Conservation (phyloP, 805 yeast genomes). For the Saturnispora besseyi region DNA sequence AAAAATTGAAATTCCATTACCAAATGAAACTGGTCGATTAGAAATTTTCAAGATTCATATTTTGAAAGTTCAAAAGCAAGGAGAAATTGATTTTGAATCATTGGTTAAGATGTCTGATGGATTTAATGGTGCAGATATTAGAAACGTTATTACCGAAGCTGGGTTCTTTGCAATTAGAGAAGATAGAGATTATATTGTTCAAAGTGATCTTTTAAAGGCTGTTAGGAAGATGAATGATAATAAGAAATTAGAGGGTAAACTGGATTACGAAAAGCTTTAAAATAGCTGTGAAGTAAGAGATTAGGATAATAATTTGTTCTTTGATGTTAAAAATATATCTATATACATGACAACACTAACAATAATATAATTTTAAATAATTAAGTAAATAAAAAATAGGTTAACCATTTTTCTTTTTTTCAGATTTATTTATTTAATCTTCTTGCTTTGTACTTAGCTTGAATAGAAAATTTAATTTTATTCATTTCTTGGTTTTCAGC, state of each 20-base stretch:
- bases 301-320: background rate
- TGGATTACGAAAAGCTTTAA: slow-evolving; percentile 88
- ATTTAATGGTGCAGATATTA: slow-evolving; percentile 97
- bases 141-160: slow-evolving; percentile 92
- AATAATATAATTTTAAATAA: background rate
- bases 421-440: slow-evolving; percentile 10
- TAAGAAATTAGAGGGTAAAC: slow-evolving; percentile 92
- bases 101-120: slow-evolving; percentile 82
- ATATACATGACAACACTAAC: background rate
- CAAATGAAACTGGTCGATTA: slow-evolving; percentile 85
- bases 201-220: slow-evolving; percentile 94
- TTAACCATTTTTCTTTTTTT: background rate
- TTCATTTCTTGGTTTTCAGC: slow-evolving; percentile 21
- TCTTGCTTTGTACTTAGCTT: slow-evolving; percentile 17
- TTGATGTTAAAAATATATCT: background rate
- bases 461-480: slow-evolving; percentile 12
- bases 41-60: slow-evolving; percentile 93
- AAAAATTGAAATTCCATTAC: slow-evolving; percentile 90
- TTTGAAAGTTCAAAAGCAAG: slow-evolving; percentile 76
- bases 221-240: slow-evolving; percentile 95
- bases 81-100: slow-evolving; percentile 75
- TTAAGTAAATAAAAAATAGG: background rate
- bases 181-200: slow-evolving; percentile 90
- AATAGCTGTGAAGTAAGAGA: background rate
- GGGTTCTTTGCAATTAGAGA: slow-evolving; percentile 95